Conservation (phyloP, 345 rosid species). For the Mangifera indica region DNA sequence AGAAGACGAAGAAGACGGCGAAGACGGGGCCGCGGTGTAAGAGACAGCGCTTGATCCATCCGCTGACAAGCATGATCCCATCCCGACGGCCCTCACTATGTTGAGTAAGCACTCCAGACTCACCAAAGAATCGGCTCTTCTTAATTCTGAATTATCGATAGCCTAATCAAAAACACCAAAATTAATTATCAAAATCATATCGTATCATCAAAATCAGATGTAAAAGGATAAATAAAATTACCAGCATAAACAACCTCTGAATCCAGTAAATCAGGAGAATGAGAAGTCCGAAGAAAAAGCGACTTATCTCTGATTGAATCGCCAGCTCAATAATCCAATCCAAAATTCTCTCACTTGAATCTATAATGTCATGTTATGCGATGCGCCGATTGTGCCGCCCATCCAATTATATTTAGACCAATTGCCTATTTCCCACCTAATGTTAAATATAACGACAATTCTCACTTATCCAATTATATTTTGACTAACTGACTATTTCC, state of each 20-base stretch:
- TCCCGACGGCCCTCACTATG: conserved; percentile 95
- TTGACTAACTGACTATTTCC: no score
- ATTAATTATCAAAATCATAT: no score
- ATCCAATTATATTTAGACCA: no score
- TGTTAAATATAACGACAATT: no score
- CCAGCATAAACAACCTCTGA: neutral
- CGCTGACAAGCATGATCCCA: conserved; percentile 99
- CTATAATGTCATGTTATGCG: neutral
- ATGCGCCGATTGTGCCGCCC: no score
- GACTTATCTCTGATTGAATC: no score
- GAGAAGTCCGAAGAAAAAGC: no score
- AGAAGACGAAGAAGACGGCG: neutral
- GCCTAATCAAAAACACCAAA: neutral
- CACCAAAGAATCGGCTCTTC: conserved; percentile 55
- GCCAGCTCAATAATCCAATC: neutral
- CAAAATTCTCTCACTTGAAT: neutral
- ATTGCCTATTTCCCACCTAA: no score
- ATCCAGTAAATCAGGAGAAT: neutral
- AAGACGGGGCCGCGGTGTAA: neutral
- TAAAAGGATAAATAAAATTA: neutral
- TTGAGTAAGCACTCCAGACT: conserved; percentile 93
- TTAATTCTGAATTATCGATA: conserved; percentile 30
- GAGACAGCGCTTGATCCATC: conserved; percentile 13
- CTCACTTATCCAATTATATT: no score
- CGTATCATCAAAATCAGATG: neutral